Evolutionary conservation across 331 rosid genomes (phyloP).

Genomic region (Arachis monticola): DNA sequence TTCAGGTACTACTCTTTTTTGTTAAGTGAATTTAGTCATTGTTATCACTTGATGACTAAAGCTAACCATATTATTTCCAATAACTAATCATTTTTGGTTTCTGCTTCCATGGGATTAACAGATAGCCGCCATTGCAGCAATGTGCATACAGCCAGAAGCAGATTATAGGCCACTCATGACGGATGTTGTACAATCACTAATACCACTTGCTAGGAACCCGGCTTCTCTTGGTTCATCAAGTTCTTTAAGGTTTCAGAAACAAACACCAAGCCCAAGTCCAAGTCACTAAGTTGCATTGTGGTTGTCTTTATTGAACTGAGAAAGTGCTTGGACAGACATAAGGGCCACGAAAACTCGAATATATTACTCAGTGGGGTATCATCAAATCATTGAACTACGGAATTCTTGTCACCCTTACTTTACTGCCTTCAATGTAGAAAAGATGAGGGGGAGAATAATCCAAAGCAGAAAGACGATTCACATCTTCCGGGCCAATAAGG

Average conservation of each 20-base stretch:
- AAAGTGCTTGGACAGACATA: constrained; percentile 21
- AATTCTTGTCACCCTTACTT: constrained; percentile 17
- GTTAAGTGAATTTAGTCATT: constrained; percentile 3
- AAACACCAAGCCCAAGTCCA: constrained; percentile 41
- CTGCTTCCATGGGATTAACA: constrained; percentile 36
- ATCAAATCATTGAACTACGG: constrained; percentile 1
- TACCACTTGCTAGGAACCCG: constrained; percentile 72
- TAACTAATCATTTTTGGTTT: constrained; percentile 28
- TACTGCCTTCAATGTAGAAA: constrained; percentile 12
- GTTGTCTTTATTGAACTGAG: constrained; percentile 9
- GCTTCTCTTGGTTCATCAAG: constrained; percentile 46
- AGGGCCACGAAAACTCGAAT: not conserved
- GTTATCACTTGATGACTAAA: not conserved
- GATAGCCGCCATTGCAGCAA: constrained; percentile 98
- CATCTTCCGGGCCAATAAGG: constrained; percentile 23
- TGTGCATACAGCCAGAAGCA: constrained; percentile 99
- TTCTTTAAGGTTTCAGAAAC: constrained; percentile 66
- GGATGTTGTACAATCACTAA: constrained; percentile 86
- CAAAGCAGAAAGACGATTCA: not conserved
- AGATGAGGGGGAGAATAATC: constrained; percentile 9
- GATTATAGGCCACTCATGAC: constrained; percentile 94
- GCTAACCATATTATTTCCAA: constrained; percentile 12
- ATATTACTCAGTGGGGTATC: constrained; percentile 19
- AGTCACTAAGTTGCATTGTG: constrained; percentile 33
- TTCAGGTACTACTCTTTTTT: constrained; percentile 63